Evolutionary conservation across 164 flowering plant genomes (phyloP), one percentile per base, ranked within the genome.

Genomic region (Euptelea pleiosperma): DNA sequence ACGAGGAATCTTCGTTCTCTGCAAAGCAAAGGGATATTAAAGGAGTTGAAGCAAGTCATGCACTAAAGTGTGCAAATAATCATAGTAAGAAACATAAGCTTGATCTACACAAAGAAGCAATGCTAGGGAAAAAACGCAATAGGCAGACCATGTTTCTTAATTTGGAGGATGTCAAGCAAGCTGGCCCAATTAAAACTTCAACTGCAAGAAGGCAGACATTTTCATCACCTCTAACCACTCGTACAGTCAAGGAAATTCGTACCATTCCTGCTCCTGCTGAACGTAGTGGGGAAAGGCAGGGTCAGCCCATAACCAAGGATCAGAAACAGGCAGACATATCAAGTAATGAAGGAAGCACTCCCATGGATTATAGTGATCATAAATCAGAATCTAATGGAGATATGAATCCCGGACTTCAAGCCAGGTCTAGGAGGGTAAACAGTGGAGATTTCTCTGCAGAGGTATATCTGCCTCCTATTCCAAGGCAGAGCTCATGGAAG

Each of bases 121-220:
- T 83, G 96, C 75, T 86, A 15, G 99, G 99, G 37, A 93, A 86
- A 70, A 93, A 88, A 65, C 89, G 94, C 9, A 81, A 50, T 49
- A 78, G 97, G 54, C 96, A 90, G 73, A 90, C 94, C 0, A 66
- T 90, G 87, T 86, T 93, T 70, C 85, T 93, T 58, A 81, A 86
- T 56, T 73, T 88, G 62, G 97, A 90, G 73, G 97, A 88, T 71
- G 87, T 84, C 39, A 90, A 85, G 76, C 94, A 89, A 77, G 98
- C 86, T 55, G 96, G 87, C 2, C 67, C 82, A 8, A 68, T 79
- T 5, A 93, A 93, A 74, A 68, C 81, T 43, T 74, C 94, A 40
- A 81, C 97, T 8, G 95, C 96, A 3, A 78, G 82, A 61, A 77
- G 86, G 75, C 94, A 82, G 65, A 76, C 69, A 37, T 66, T 81